phyloP scores from a whole-genome alignment of 306 rosid species.

The Cucurbita moschata region DNA sequence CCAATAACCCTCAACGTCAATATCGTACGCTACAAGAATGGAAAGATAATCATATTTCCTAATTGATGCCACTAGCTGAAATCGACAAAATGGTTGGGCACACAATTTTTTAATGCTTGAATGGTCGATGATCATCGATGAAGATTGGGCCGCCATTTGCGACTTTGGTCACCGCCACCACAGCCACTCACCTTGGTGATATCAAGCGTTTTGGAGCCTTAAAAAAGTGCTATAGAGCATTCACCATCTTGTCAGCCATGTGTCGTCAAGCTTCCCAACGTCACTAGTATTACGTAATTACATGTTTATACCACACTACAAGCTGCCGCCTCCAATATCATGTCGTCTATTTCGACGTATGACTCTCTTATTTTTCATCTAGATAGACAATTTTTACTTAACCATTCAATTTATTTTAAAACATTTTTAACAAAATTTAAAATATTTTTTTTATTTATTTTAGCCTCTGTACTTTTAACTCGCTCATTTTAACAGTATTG shows the following conservation, averaged over 20 bases:
- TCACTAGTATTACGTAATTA: not conserved
- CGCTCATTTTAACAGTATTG: no score
- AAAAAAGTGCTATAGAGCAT: not conserved
- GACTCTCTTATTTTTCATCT: no score
- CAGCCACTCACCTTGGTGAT: not conserved
- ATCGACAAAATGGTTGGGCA: not conserved
- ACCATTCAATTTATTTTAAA: no score
- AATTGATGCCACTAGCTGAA: not conserved
- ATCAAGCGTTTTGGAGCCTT: not conserved
- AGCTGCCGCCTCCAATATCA: no score
- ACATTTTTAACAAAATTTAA: no score
- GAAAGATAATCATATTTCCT: not conserved
- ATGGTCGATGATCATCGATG: not conserved
- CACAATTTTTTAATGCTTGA: not conserved
- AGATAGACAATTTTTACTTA: no score
- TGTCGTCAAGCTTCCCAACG: not conserved
- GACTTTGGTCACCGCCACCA: not conserved
- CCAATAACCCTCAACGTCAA: not conserved
- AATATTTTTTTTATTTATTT: no score
- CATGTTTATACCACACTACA: not conserved
- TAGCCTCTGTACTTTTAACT: no score
- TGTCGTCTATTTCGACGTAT: no score
- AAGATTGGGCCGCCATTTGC: not conserved
- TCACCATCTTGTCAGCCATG: not conserved
- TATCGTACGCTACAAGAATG: not conserved